Evolutionary conservation across 148 eudicot genomes (phyloP), one percentile per base, ranked within the genome.

Genomic region (Camellia sinensis): DNA sequence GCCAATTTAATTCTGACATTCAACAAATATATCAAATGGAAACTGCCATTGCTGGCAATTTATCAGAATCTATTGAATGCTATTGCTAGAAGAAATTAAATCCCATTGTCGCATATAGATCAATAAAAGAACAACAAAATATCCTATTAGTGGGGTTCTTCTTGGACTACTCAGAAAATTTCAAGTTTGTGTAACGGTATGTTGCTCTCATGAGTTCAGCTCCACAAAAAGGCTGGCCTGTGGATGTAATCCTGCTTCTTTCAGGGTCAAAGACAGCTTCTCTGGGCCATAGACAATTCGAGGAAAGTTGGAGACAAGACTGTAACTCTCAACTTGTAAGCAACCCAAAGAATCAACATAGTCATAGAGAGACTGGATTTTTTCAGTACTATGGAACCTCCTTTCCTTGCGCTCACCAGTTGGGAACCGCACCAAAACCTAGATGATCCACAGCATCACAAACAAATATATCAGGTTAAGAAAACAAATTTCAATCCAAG

Each of bases 211-310:
- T 78, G 88, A 87, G 85, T 87, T 90, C 80, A 88, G 80, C 84
- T 93, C 98, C 84, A 96, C 94, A 71, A 96, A 96, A 56, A 96
- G 98, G 83, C 99, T 92, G 74, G 94, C 98, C 79, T 92, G 99
- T 72, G 99, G 98, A 85, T 96, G 99, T 71, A 94, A 86, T 66
- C 98, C 97, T 10, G 97, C 94, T 83, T 96, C 98, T 90, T 91
- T 89, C 80, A 96, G 79, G 63, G 95, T 86, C 82, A 90, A 71
- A 13, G 89, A 77, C 50, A 82, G 89, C 85, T 92, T 96, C 66
- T 96, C 98, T 40, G 85, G 75, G 22, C 97, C 95, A 79, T 91
- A 96, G 10, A 96, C 89, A 29, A 90, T 87, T 44, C 99, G 92
- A 40, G 99, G 99, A 78, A 96, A 96, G 83, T 91, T 96, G 79